Evolutionary conservation across 192 early-diverging fungal genomes (phyloP).

Genomic region (Neocallimastix lanati): DNA sequence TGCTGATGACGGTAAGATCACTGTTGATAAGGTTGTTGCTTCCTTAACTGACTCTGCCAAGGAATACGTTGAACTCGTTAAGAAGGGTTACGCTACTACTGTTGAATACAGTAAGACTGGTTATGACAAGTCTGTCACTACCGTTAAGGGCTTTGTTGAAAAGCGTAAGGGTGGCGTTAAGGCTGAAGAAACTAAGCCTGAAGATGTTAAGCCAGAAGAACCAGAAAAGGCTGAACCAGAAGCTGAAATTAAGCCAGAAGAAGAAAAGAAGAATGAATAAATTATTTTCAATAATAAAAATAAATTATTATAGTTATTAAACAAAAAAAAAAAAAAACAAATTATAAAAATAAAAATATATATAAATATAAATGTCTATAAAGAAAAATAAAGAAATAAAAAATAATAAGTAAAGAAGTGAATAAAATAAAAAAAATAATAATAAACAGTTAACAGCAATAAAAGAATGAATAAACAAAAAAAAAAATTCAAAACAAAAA

Average conservation of each 20-base stretch:
- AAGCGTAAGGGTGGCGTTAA: background rate
- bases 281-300: background rate
- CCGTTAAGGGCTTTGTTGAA: background rate
- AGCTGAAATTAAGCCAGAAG: background rate
- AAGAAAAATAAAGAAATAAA: no score
- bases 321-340: no score
- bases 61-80: background rate
- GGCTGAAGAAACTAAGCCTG: background rate
- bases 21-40: background rate
- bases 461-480: no score
- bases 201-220: background rate
- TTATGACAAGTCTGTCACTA: background rate
- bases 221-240: background rate
- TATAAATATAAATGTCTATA: no score
- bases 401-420: no score
- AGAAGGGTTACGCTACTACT: background rate
- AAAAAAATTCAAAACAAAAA: no score
- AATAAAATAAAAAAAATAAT: no score
- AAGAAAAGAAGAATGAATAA: background rate
- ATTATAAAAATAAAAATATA: no score
- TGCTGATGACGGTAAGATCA: background rate
- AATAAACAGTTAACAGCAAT: no score
- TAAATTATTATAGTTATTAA: background rate
- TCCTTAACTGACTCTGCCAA: background rate
- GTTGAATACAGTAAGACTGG: background rate